These are phyloP conservation scores for Aspergillus versicolor DNA, from an alignment of 2,329 filamentous ascomycete species.

Conservation along the genomic window DNA sequence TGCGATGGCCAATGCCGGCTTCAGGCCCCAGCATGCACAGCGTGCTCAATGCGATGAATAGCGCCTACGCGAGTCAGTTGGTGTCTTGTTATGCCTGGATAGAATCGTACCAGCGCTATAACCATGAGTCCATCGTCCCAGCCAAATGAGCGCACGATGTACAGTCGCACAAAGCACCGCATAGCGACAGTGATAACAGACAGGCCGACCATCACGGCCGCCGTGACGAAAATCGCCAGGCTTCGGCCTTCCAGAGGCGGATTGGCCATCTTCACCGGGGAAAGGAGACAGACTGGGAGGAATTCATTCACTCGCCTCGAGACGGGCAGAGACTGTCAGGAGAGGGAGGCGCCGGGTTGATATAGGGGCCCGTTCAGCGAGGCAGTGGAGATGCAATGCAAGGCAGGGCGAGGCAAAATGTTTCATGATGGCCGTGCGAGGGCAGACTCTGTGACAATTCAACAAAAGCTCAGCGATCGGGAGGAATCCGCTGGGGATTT, in stretches of 20 bases:
- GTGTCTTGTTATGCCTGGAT: not conserved
- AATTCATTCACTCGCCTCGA: too few relatives aligned
- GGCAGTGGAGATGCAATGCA: too few relatives aligned
- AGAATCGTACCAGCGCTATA: constrained; percentile 18
- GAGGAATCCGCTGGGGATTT: too few relatives aligned
- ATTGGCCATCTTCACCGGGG: not conserved
- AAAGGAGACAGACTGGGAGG: not conserved
- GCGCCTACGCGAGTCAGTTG: constrained; percentile 3
- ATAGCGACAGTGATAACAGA: constrained; percentile 20
- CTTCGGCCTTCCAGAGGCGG: constrained; percentile 20
- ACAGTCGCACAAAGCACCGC: constrained; percentile 23
- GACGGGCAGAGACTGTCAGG: too few relatives aligned
- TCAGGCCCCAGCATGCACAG: constrained; percentile 9
- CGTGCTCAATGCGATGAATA: not conserved
- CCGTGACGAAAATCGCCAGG: constrained; percentile 19
- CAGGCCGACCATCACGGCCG: constrained; percentile 19
- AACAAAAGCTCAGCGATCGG: too few relatives aligned
- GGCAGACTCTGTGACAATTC: too few relatives aligned
- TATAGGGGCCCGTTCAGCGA: not conserved
- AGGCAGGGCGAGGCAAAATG: too few relatives aligned
- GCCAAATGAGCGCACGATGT: constrained; percentile 22
- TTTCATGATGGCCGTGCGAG: too few relatives aligned
- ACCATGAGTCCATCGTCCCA: constrained; percentile 27
- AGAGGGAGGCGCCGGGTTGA: not conserved
- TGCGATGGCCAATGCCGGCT: constrained; percentile 8